These are phyloP conservation scores for Delonix regia DNA, from an alignment of 306 rosid genomes.

Conservation along the genomic window DNA sequence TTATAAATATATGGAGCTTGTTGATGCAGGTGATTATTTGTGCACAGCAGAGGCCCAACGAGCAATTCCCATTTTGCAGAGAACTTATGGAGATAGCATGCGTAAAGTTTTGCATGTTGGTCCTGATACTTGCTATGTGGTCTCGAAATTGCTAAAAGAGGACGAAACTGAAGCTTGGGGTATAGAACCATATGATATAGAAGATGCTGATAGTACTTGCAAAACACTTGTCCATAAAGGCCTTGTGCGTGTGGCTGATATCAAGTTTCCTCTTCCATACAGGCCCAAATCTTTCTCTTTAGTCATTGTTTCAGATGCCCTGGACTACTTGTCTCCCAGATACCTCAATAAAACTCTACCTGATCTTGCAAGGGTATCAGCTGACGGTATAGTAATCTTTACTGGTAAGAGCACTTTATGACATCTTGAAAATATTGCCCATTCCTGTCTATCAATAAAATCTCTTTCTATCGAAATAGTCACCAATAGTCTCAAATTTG, in stretches of 20 bases:
- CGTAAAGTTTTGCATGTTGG: constrained; percentile 75
- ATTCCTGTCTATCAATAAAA: constrained; percentile 12
- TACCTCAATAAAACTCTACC: constrained; percentile 83
- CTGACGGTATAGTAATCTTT: constrained; percentile 64
- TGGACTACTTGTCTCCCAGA: constrained; percentile 74
- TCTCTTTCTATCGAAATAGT: neutral
- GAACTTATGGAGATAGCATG: constrained; percentile 69
- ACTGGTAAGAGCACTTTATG: constrained; percentile 49
- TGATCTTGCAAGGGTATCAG: constrained; percentile 68
- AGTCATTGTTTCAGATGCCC: constrained; percentile 71
- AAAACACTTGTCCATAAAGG: constrained; percentile 61
- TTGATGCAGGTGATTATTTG: constrained; percentile 62
- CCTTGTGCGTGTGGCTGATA: constrained; percentile 68
- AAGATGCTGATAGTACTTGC: constrained; percentile 67
- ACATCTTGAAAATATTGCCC: constrained; percentile 5
- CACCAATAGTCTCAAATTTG: constrained; percentile 19
- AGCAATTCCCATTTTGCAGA: constrained; percentile 59
- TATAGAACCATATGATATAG: constrained; percentile 72
- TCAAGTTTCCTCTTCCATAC: constrained; percentile 77
- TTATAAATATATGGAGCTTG: constrained; percentile 20
- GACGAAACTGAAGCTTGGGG: constrained; percentile 88
- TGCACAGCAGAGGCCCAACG: constrained; percentile 66
- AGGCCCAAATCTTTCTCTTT: constrained; percentile 70
- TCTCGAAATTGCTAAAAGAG: constrained; percentile 58
- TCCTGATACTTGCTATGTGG: constrained; percentile 64